Conservation (phyloP, 495 filamentous ascomycete species). For the Hypoxylon intermedium region DNA sequence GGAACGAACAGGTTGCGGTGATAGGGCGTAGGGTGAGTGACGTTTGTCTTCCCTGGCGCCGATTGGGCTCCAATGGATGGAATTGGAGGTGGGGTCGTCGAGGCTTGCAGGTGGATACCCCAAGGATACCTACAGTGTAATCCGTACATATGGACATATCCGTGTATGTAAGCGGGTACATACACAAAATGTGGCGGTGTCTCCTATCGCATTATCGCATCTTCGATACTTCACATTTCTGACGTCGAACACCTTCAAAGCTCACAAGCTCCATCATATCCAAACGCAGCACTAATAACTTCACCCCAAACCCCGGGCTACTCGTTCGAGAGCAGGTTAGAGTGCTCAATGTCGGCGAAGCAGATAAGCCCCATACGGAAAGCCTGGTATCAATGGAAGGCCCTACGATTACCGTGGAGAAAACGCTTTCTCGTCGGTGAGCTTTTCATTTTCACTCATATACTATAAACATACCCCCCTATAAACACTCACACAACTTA, state of each 20-base stretch:
- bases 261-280: neutral
- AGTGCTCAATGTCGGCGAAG: constrained; percentile 24
- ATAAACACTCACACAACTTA: constrained; percentile 12
- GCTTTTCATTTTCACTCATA: constrained; percentile 34
- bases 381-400: constrained; percentile 86
- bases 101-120: too few relatives aligned
- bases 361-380: constrained; percentile 49
- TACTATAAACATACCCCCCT: neutral
- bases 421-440: constrained; percentile 79
- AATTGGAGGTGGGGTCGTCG: too few relatives aligned
- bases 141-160: too few relatives aligned
- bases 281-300: too few relatives aligned
- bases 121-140: too few relatives aligned
- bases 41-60: constrained; percentile 4
- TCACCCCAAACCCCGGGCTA: neutral
- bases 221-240: constrained; percentile 24
- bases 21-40: neutral
- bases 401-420: constrained; percentile 84
- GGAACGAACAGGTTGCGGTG: neutral
- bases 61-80: constrained; percentile 3
- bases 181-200: constrained; percentile 22
- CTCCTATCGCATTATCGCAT: neutral
- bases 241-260: too few relatives aligned
- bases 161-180: too few relatives aligned
- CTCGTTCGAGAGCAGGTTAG: too few relatives aligned